A percentile compares a stretch with the other conserved stretches of the same genome.
These are phyloP conservation scores for Fusarium napiforme DNA, from an alignment of 2,329 filamentous ascomycete genomes.

Conservation along the genomic window DNA sequence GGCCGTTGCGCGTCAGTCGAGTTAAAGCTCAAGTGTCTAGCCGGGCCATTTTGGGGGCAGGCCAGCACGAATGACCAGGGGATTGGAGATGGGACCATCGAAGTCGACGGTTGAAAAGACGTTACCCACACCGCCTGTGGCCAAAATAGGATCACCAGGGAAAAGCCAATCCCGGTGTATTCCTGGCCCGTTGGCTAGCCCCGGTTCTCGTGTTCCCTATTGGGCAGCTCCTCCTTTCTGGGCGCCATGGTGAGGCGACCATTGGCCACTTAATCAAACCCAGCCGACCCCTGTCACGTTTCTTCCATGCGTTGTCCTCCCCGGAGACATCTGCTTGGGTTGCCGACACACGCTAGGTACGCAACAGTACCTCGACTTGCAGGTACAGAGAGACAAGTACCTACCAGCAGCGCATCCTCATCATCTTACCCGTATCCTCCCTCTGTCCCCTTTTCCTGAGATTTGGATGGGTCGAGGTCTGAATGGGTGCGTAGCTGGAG, in stretches of 20 bases:
- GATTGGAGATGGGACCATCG: slow-evolving; percentile 28
- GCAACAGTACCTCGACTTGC: slow-evolving; percentile 28
- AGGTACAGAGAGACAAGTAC: slow-evolving; percentile 18
- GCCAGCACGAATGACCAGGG: slow-evolving; percentile 28
- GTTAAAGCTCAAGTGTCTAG: slow-evolving; percentile 38
- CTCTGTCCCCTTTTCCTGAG: slow-evolving; percentile 32
- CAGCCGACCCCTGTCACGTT: slow-evolving; percentile 61
- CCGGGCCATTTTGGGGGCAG: slow-evolving; percentile 40
- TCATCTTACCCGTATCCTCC: slow-evolving; percentile 19
- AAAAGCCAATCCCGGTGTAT: slow-evolving; percentile 51
- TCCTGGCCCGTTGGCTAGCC: slow-evolving; percentile 57
- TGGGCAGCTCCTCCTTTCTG: slow-evolving; percentile 60
- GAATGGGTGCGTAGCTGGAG: slow-evolving; percentile 22
- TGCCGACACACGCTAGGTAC: slow-evolving; percentile 20
- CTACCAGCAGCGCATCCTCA: slow-evolving; percentile 3
- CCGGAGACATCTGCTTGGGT: slow-evolving; percentile 42
- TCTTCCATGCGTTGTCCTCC: slow-evolving; percentile 62
- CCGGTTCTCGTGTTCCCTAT: slow-evolving; percentile 60
- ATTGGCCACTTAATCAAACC: slow-evolving; percentile 66
- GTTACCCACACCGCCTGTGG: slow-evolving; percentile 50
- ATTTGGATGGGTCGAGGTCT: slow-evolving; percentile 22
- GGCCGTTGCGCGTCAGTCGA: slow-evolving; percentile 41
- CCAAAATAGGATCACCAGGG: slow-evolving; percentile 45
- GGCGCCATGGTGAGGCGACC: slow-evolving; percentile 50
- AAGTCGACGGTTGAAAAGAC: slow-evolving; percentile 24